These are phyloP conservation scores for Eucalyptus decipiens DNA, from an alignment of 345 rosid genomes.

Conservation along the genomic window DNA sequence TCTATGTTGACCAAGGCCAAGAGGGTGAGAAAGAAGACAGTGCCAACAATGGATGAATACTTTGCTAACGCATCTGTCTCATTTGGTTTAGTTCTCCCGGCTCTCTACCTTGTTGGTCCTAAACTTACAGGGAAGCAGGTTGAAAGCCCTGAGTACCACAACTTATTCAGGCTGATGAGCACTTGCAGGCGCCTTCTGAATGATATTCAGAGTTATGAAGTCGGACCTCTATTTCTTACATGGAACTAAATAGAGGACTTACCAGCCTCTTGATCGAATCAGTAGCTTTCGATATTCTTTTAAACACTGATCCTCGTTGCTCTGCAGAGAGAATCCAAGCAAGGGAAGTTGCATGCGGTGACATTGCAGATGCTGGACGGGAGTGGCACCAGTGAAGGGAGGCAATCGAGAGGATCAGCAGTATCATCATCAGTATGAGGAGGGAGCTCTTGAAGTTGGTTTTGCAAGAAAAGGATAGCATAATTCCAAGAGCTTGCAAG, in stretches of 20 bases:
- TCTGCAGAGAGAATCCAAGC: slow-evolving; percentile 51
- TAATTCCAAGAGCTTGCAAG: slow-evolving; percentile 58
- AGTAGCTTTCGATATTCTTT: neutral
- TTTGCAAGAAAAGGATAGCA: slow-evolving; percentile 37
- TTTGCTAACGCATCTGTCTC: slow-evolving; percentile 52
- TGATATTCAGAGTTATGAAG: slow-evolving; percentile 64
- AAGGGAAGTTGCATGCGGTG: slow-evolving; percentile 67
- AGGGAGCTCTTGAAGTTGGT: slow-evolving; percentile 38
- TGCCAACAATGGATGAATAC: slow-evolving; percentile 63
- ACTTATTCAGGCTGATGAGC: slow-evolving; percentile 47
- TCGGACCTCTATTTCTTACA: neutral
- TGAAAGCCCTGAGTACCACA: slow-evolving; percentile 18
- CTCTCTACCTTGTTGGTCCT: slow-evolving; percentile 64
- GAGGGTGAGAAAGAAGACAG: slow-evolving; percentile 38
- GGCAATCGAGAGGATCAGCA: slow-evolving; percentile 15
- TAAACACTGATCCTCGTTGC: neutral
- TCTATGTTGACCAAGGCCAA: slow-evolving; percentile 51
- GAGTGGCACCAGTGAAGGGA: slow-evolving; percentile 18
- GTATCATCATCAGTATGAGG: slow-evolving; percentile 15
- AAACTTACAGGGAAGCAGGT: slow-evolving; percentile 32
- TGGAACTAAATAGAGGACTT: neutral
- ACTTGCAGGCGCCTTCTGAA: slow-evolving; percentile 81
- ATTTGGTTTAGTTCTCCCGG: slow-evolving; percentile 68
- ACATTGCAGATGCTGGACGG: slow-evolving; percentile 38
- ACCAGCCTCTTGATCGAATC: neutral